Conservation (phyloP, 2,329 filamentous ascomycete genomes). For the Sporothrix brunneoviolacea region DNA sequence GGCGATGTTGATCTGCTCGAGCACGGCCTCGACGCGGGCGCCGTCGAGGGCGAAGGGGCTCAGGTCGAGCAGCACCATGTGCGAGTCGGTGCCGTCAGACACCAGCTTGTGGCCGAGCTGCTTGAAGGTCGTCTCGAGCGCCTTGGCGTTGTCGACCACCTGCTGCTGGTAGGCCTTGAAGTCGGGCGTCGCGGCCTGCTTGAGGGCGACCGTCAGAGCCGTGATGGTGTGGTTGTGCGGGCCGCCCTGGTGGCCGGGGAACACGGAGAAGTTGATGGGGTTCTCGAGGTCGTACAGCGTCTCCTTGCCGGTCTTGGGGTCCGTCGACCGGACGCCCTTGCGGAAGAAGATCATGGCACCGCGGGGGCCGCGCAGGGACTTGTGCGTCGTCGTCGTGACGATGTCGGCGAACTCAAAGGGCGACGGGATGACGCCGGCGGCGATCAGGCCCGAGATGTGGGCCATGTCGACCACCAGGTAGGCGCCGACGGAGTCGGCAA, state of each 20-base stretch:
- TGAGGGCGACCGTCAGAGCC: constrained; percentile 85
- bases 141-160: constrained; percentile 89
- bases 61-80: constrained; percentile 93
- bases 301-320: constrained; percentile 87
- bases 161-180: constrained; percentile 93
- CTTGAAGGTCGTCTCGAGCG: constrained; percentile 79
- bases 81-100: constrained; percentile 91
- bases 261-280: constrained; percentile 98
- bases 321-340: constrained; percentile 85
- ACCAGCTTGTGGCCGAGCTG: constrained; percentile 88
- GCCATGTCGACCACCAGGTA: constrained; percentile 98
- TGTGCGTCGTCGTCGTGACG: constrained; percentile 98
- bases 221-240: constrained; percentile 99
- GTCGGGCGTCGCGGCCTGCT: constrained; percentile 84
- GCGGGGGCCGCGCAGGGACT: constrained; percentile 93
- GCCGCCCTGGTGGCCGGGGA: constrained; percentile 96
- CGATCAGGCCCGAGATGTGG: constrained; percentile 94
- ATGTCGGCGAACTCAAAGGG: constrained; percentile 92
- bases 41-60: constrained; percentile 83
- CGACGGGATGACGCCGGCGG: constrained; percentile 85
- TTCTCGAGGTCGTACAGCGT: constrained; percentile 87
- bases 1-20: constrained; percentile 97
- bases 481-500: constrained; percentile 85
- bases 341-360: constrained; percentile 99
- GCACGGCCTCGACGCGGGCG: constrained; percentile 88